phyloP scores from a whole-genome alignment of 2,329 filamentous ascomycete species.

The Hypoxylon rubiginosum region DNA sequence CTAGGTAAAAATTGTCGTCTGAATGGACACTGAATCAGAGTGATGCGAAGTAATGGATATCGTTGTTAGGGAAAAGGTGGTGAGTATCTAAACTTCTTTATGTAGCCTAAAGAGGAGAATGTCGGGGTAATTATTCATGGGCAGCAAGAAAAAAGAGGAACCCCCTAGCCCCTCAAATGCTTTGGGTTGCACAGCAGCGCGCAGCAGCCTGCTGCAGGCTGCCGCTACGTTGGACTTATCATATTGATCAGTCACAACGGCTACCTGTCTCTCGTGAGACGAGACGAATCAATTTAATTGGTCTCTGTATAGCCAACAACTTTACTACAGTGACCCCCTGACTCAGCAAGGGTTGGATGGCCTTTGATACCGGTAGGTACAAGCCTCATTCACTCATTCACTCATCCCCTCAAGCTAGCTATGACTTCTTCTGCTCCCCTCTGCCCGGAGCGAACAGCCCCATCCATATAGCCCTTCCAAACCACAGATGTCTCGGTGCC shows the following conservation, averaged over 20 bases:
- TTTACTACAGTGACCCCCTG: neutral
- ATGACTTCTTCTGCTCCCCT: constrained; percentile 62
- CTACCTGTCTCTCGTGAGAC: neutral
- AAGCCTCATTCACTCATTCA: neutral
- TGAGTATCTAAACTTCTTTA: too few relatives aligned
- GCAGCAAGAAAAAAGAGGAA: too few relatives aligned
- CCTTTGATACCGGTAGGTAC: too few relatives aligned
- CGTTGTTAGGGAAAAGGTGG: too few relatives aligned
- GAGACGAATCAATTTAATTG: neutral
- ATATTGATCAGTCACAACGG: neutral
- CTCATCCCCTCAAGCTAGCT: constrained; percentile 22
- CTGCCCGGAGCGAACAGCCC: constrained; percentile 64
- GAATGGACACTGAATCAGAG: too few relatives aligned
- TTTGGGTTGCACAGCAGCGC: neutral
- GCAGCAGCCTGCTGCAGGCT: constrained; percentile 7
- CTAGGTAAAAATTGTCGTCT: neutral
- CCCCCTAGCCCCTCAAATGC: neutral
- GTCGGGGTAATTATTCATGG: too few relatives aligned
- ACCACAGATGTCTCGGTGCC: constrained; percentile 66
- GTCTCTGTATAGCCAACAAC: neutral
- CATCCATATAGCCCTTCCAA: constrained; percentile 73
- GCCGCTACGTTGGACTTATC: neutral
- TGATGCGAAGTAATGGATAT: too few relatives aligned
- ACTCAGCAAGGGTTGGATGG: neutral
- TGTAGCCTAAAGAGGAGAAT: too few relatives aligned